Evolutionary conservation across 2,329 filamentous ascomycete species (phyloP), one percentile per base, ranked within the genome.

Genomic region (Nannizziopsis barbatae): DNA sequence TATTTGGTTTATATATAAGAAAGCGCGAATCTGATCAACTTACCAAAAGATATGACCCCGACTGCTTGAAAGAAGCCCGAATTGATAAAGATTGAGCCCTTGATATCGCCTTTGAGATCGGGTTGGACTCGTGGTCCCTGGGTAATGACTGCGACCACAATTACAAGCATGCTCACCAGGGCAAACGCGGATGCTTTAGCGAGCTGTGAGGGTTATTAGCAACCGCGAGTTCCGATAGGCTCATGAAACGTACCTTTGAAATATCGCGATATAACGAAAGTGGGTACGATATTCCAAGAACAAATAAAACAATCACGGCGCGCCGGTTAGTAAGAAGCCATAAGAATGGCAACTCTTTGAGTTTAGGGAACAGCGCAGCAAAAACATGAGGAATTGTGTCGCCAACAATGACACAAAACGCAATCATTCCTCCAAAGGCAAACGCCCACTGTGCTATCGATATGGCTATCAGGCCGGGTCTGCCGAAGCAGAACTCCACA

Each of bases 351-450:
- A 84, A 80, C 27, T 80, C 72, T 35, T 71, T 69, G 51, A 96
- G 63, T 2, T 77, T 78, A 0, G 92, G 89, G 71, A 90, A 95
- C 4, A 95, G 66, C 3, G 89, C 86, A 42, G 75, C 70, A 59
- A 96, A 66, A 42, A 98, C 92, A 64, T 89, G 86, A 2, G 92
- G 92, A 61, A 98, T 95, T 0, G 86, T 89, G 65, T 98, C 92
- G 51, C 92, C 92, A 8, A 98, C 85, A 60, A 98, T 95, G 60
- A 98, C 88, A 56, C 89, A 92, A 66, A 96, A 98, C 11, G 92
- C 92, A 49, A 98, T 80, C 92, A 98, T 98, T 55, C 92, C 92
- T 49, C 92, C 92, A 71, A 96, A 98, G 2, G 92, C 92, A 74
- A 98, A 98, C 22, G 87, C 83, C 90, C 90, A 98, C 71, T 98